phyloP scores from a whole-genome alignment of 805 yeast species.

The Grigorovia yakushimaensis region DNA sequence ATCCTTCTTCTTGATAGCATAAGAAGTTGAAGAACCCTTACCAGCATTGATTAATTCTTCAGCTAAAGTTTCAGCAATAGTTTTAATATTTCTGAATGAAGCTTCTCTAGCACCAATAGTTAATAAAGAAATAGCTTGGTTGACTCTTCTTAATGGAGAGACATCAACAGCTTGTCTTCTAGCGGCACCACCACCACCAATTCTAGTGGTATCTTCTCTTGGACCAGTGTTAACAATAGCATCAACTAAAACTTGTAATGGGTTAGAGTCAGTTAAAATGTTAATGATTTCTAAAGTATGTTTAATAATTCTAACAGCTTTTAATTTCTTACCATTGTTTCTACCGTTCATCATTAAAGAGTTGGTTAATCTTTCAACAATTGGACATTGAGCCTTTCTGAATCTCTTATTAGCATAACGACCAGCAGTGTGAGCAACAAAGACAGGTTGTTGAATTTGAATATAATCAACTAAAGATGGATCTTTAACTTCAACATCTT shows the following conservation, averaged over 20 bases:
- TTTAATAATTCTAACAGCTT: constrained; percentile 99
- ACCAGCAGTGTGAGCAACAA: constrained; percentile 98
- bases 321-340: constrained; percentile 99
- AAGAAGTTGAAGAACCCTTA: constrained; percentile 99
- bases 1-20: constrained; percentile 99
- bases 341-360: constrained; percentile 99
- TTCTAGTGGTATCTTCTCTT: constrained; percentile 99
- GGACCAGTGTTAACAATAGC: constrained; percentile 99
- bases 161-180: constrained; percentile 99
- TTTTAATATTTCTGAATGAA: constrained; percentile 99
- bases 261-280: constrained; percentile 98
- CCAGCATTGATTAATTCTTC: constrained; percentile 99
- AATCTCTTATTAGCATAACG: constrained; percentile 99
- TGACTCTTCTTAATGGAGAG: constrained; percentile 99
- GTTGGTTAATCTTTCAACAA: constrained; percentile 98
- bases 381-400: constrained; percentile 99
- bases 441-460: constrained; percentile 95
- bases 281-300: constrained; percentile 97
- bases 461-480: constrained; percentile 97
- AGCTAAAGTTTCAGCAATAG: constrained; percentile 99
- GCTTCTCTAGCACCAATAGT: constrained; percentile 99
- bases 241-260: constrained; percentile 97
- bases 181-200: constrained; percentile 99
- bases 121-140: constrained; percentile 96
- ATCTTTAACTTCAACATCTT: constrained; percentile 95